A percentile compares a stretch with the other conserved stretches of the same genome.
Conservation (phyloP, 2,329 filamentous ascomycete genomes). For the Torrubiella hemipterigena region DNA sequence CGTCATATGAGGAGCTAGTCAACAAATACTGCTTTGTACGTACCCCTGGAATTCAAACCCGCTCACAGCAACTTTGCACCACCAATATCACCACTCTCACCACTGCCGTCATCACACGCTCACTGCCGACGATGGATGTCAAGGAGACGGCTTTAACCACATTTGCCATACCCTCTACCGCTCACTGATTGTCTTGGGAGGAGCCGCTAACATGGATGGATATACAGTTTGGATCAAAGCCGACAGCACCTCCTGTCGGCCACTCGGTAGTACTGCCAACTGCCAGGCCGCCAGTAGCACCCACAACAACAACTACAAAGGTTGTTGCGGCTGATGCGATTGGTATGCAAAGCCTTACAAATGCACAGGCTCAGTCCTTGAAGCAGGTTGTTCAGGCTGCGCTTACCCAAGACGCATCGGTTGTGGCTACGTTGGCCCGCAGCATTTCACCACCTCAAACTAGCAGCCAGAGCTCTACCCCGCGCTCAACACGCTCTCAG, state of each 20-base stretch:
- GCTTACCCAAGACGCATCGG: too few relatives aligned
- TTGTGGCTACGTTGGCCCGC: neutral
- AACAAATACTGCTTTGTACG: slow-evolving; percentile 99
- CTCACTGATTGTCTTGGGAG: too few relatives aligned
- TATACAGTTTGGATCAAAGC: slow-evolving; percentile 49
- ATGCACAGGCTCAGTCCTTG: too few relatives aligned
- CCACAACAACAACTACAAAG: neutral
- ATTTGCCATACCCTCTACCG: too few relatives aligned
- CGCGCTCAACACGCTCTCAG: neutral
- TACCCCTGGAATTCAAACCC: slow-evolving; percentile 35
- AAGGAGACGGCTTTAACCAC: too few relatives aligned
- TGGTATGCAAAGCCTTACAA: too few relatives aligned
- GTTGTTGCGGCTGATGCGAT: too few relatives aligned
- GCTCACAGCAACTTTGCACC: slow-evolving; percentile 8
- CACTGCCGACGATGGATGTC: neutral
- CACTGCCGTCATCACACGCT: neutral
- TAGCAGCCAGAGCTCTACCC: neutral
- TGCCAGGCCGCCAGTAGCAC: neutral
- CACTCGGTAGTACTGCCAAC: neutral
- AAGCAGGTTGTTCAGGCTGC: too few relatives aligned
- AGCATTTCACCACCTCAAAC: neutral
- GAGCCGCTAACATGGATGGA: slow-evolving; percentile 24
- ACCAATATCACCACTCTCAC: slow-evolving; percentile 8
- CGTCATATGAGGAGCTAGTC: slow-evolving; percentile 91
- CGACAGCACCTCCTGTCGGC: slow-evolving; percentile 29